Conservation (phyloP, 2,329 filamentous ascomycete genomes). For the Penicillium sp. region DNA sequence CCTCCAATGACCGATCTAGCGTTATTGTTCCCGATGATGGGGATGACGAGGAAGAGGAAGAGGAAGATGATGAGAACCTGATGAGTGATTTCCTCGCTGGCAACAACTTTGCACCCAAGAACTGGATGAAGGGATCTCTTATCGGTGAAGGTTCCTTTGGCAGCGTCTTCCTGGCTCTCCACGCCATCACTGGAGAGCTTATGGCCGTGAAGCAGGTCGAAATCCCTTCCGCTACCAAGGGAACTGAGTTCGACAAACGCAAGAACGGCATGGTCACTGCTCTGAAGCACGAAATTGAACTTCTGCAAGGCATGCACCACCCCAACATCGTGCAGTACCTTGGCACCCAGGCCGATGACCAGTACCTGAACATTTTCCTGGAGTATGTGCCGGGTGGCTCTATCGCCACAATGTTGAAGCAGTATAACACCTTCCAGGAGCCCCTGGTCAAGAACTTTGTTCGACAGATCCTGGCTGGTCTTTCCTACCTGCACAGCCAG, state of each 20-base stretch:
- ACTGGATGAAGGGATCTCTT: slow-evolving; percentile 98
- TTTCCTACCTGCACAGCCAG: slow-evolving; percentile 87
- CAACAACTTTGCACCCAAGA: slow-evolving; percentile 93
- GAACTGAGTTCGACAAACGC: slow-evolving; percentile 74
- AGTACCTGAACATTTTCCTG: slow-evolving; percentile 98
- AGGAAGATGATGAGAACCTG: slow-evolving; percentile 64
- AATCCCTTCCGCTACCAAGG: slow-evolving; percentile 75
- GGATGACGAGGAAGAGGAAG: slow-evolving; percentile 69
- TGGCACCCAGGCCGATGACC: slow-evolving; percentile 85
- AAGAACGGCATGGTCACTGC: slow-evolving; percentile 99
- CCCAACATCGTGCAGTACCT: slow-evolving; percentile 98
- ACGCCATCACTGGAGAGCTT: slow-evolving; percentile 93
- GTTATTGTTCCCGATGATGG: slow-evolving; percentile 86
- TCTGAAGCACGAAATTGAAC: slow-evolving; percentile 90
- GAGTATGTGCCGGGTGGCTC: slow-evolving; percentile 98
- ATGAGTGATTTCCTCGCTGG: slow-evolving; percentile 79
- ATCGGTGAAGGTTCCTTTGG: slow-evolving; percentile 98
- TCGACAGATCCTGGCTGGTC: slow-evolving; percentile 85
- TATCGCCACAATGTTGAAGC: slow-evolving; percentile 97
- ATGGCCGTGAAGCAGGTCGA: slow-evolving; percentile 99
- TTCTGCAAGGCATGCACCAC: slow-evolving; percentile 90
- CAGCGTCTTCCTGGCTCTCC: slow-evolving; percentile 89
- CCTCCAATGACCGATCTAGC: slow-evolving; percentile 76
- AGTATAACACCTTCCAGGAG: slow-evolving; percentile 91
- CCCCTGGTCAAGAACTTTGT: slow-evolving; percentile 95